Base-by-base conservation (phyloP, 2,329 filamentous ascomycete species). In the Pseudogymnoascus sp. region DNA sequence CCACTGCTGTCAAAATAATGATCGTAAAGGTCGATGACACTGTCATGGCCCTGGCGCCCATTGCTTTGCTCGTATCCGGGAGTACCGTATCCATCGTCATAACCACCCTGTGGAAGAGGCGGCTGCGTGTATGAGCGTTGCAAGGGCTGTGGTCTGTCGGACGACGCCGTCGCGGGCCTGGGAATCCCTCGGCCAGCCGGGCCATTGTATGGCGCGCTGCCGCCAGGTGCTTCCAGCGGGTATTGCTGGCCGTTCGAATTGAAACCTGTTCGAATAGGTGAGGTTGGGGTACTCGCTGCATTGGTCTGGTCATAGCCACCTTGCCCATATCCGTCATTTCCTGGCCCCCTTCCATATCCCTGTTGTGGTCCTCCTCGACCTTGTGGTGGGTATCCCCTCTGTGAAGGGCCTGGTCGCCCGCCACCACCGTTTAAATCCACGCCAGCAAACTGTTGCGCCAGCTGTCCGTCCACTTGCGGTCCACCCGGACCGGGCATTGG, bases 1-100 rank as follows among this genome's bases (percentile, higher is more conserved):
- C 44, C 44, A 17, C 44, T 56, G 13, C 56, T 29, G 56, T 82
- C 78, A 66, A 83, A 83, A 68, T 86, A 86, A 4, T 78, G 70
- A 70, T 83, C 81, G 67, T 84, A 86, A 11, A 82, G 77, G 53
- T 84, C 80, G 61, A 81, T 80, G 76, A 82, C 17, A 70, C 70
- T 63, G 62, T 72, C 71, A n/a, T 74, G 71, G 29, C 69, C 68
- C 62, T 72, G 68, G n/a, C 74, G 71, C 53, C 68, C 72, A 69
- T 76, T 78, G 63, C 71, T 75, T 10, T 73, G 72, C 4, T 75
- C 73, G 17, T 73, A 63, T 62, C 67, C 62, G 26, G 46, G 63
- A 31, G 56, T 44, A 31, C 37, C 60, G 26, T 64, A 64, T 42
- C 59, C 56, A 46, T 62, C 38, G 26, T 53, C 46, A 37, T 59